Base-by-base conservation (phyloP, 441 rosid genomes). In the Adansonia madagascariensis region DNA sequence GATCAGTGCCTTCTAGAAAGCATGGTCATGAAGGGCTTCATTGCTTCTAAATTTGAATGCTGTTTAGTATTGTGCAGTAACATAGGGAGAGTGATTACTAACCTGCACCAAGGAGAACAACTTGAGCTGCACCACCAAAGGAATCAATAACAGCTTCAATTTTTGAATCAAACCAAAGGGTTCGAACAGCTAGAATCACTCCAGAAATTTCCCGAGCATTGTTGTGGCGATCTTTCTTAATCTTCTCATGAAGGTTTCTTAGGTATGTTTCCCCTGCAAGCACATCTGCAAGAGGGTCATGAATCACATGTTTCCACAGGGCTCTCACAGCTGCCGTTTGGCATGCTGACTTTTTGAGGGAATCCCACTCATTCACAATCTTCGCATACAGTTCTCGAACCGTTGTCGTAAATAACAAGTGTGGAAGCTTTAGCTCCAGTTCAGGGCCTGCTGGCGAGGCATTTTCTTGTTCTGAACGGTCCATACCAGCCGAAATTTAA, bases 21-120 rank as follows among this genome's bases (percentile, higher is more conserved):
- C 68, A 22, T n/a, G 49, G 49, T 7, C n/a, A 8, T 22, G 6
- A 14, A 44, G 14, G 46, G 9, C 56, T 20, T 46, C 35, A 9
- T 47, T 11, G 73, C 41, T 49, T 69, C 17, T 22, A 69, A 47
- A 31, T 27, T 47, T 49, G 20, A 69, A 20, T 47, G 17, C 71
- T 43, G 53, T 10, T n/a, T 31, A 18, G 52, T 43, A 43, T 17
- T 44, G 35, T 27, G 8, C 55, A 20, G 35, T 22, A 47, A 22
- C 57, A 22, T 6, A 20, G 57, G 8, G 31, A 31, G 52, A 78
- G 47, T 31, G 56, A 57, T 9, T 8, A 78, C 90, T 80, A 80
- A 94, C 97, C 98, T 92, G 98, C 97, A 70, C 98, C 95, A 31
- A 95, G 95, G 80, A 94, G 91, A 75, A 95, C 98, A 59, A 93